phyloP scores from a whole-genome alignment of 192 early-diverging fungal genomes.

The Coemansia sp. region DNA sequence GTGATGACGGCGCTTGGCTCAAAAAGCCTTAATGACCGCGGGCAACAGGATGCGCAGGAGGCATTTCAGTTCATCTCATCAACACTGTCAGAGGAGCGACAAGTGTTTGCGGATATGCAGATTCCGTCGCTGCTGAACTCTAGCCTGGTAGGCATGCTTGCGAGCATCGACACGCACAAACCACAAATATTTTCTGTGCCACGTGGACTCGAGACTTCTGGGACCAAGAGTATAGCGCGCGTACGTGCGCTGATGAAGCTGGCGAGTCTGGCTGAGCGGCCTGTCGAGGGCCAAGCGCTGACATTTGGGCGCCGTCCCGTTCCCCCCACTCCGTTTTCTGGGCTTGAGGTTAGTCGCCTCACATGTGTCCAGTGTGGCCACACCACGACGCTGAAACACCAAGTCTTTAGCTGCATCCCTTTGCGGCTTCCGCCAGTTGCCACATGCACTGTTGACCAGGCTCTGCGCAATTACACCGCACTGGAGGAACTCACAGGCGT shows the following conservation, averaged over 20 bases:
- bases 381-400: slow-evolving; percentile 73
- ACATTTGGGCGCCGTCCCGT: slow-evolving; percentile 52
- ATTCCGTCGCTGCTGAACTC: slow-evolving; percentile 46
- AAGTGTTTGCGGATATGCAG: slow-evolving; percentile 30
- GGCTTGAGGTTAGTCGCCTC: slow-evolving; percentile 71
- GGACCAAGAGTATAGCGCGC: slow-evolving; percentile 46
- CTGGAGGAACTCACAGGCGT: slow-evolving; percentile 47
- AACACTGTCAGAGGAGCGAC: slow-evolving; percentile 64
- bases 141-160: slow-evolving; percentile 27
- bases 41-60: slow-evolving; percentile 90
- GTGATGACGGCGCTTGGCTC: slow-evolving; percentile 65
- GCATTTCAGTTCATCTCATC: slow-evolving; percentile 79
- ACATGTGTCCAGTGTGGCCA: slow-evolving; percentile 81
- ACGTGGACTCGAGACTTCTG: slow-evolving; percentile 45
- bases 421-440: slow-evolving; percentile 62
- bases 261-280: slow-evolving; percentile 30
- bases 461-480: slow-evolving; percentile 42
- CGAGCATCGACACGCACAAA: slow-evolving; percentile 17
- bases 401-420: slow-evolving; percentile 79
- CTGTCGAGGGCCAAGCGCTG: slow-evolving; percentile 41
- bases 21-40: slow-evolving; percentile 63
- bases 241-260: slow-evolving; percentile 51
- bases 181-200: slow-evolving; percentile 39
- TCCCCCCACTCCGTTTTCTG: slow-evolving; percentile 68
- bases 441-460: slow-evolving; percentile 43